Percentiles rank a stretch among this genome's conserved stretches.
Conservation (phyloP, 2,329 filamentous ascomycete species). For the Basipetospora chlamydospora region DNA sequence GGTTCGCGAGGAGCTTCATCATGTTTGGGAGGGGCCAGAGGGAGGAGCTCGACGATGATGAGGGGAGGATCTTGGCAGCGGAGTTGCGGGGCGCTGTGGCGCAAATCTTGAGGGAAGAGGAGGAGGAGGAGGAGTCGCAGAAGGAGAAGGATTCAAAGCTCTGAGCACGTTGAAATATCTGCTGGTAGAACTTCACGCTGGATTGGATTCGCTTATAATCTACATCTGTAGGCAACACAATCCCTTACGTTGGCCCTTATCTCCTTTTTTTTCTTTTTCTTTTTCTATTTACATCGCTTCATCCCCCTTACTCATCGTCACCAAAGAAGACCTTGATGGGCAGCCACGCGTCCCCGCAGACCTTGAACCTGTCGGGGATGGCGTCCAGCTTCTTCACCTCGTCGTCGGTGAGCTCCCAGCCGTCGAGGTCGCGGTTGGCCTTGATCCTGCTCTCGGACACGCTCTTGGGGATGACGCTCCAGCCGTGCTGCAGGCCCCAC, state of each 20-base stretch:
- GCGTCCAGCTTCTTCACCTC: conserved; percentile 55
- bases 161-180: no score
- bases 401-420: conserved; percentile 56
- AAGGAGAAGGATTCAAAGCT: not conserved
- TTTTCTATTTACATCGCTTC: not conserved
- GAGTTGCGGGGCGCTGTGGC: conserved; percentile 35
- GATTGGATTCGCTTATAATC: no score
- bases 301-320: conserved; percentile 50
- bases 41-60: conserved; percentile 63
- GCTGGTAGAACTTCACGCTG: no score
- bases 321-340: conserved; percentile 72
- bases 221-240: no score
- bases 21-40: conserved; percentile 68
- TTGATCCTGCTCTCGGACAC: conserved; percentile 61
- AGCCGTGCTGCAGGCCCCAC: conserved; percentile 71
- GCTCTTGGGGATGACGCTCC: conserved; percentile 75
- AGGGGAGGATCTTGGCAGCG: conserved; percentile 45
- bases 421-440: conserved; percentile 61
- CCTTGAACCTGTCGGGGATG: conserved; percentile 67
- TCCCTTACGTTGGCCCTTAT: no score
- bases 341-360: conserved; percentile 60
- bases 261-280: conserved; percentile 2
- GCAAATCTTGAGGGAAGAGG: conserved; percentile 29
- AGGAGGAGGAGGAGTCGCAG: conserved; percentile 9
- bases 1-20: conserved; percentile 52